phyloP scores from a whole-genome alignment of 1,284 basidiomycete genomes.

The Phlebopus sp. region DNA sequence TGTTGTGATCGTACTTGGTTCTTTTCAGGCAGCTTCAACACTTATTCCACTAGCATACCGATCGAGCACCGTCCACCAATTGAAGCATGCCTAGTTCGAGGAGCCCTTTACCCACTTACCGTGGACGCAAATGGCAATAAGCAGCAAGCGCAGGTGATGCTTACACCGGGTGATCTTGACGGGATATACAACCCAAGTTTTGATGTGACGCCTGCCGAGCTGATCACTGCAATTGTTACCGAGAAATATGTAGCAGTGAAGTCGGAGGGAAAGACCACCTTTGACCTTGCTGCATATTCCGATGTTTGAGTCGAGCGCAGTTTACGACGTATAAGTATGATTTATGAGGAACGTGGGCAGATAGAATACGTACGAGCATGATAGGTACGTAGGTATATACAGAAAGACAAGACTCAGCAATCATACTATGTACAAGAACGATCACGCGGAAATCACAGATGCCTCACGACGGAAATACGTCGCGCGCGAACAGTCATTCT shows the following conservation, averaged over 20 bases:
- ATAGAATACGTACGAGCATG: neutral
- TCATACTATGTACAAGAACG: neutral
- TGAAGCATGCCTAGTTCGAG: constrained; percentile 85
- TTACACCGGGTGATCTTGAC: constrained; percentile 64
- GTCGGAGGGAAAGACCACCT: constrained; percentile 44
- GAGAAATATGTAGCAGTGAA: constrained; percentile 84
- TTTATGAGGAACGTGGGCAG: neutral
- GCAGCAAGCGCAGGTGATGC: constrained; percentile 67
- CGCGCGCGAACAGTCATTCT: constrained; percentile 30
- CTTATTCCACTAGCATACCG: constrained; percentile 60
- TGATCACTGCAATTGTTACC: constrained; percentile 83
- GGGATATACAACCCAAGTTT: constrained; percentile 89
- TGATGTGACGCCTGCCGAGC: constrained; percentile 87
- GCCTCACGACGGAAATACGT: constrained; percentile 16
- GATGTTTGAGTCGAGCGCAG: constrained; percentile 8
- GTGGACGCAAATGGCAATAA: constrained; percentile 40
- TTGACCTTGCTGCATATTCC: constrained; percentile 46
- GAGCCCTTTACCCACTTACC: constrained; percentile 58
- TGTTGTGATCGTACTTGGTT: constrained; percentile 9
- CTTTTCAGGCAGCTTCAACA: constrained; percentile 1
- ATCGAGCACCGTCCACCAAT: constrained; percentile 86
- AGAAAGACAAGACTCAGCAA: neutral
- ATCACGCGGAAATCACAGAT: constrained; percentile 4
- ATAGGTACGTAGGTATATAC: neutral
- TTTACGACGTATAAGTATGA: neutral